Base-by-base conservation (phyloP, 768 basidiomycete species). In the Leccinum variicolor region DNA sequence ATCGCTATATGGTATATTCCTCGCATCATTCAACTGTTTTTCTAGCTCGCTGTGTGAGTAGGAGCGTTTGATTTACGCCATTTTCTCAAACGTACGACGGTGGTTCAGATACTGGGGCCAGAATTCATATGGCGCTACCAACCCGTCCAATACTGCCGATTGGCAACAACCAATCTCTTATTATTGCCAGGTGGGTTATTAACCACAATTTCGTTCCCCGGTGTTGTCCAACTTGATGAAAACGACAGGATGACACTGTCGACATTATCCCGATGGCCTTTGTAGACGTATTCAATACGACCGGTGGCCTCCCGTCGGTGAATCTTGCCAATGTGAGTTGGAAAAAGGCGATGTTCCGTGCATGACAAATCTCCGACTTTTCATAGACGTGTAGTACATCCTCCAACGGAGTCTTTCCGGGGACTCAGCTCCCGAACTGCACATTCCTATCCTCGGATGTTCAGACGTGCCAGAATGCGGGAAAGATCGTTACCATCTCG, bases 251-350 rank as follows among this genome's bases (percentile, higher is more conserved):
- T 64, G 69, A 77, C 63, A 72, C 78, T 9, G 82, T 86, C 45
- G 75, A 87, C 60, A 80, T 74, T 14, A 73, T 88, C 54, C 86
- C 86, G 0, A 59, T 89, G 46, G 85, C 86, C 3, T 88, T 87
- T 66, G 53, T 89, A 43, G 73, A 84, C 61, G 74, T 77, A 43
- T 88, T 84, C 73, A 84, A 83, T 67, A 77, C 78, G 15, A 74
- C 77, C 5, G 86, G 83, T 3, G 83, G 80, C 25, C 62, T 81
- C 1, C 87, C 87, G 3, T 80, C 81, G 34, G 72, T 89, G 54
- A 76, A 89, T 69, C 67, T 89, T 29, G 78, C 84, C 11, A 86
- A 86, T 64, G 86, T 82, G 53, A 61, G 75, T 6, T 39, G 39
- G 33, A 31, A n/a, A n/a, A 39, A n/a, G n/a, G 17, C 9, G 17